These are phyloP conservation scores for Pythium insidiosum DNA, from an alignment of 352 stramenopile species.

Conservation along the genomic window DNA sequence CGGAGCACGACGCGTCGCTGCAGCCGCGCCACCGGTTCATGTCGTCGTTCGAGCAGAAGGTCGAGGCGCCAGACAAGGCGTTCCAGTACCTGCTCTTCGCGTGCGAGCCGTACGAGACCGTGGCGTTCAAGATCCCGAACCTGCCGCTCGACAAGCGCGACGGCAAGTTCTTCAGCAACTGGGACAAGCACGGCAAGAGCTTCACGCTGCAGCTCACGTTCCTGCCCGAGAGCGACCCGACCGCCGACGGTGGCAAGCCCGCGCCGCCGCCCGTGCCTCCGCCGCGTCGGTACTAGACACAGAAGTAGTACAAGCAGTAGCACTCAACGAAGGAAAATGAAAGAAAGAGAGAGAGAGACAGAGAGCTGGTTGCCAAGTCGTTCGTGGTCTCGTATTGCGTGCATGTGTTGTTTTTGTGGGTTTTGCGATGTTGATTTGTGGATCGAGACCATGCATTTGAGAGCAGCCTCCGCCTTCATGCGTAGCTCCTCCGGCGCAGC, in stretches of 20 bases:
- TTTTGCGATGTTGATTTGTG: too few species aligned
- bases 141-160: conserved; percentile 92
- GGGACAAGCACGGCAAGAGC: conserved; percentile 93
- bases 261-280: conserved; percentile 50
- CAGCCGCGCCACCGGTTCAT: conserved; percentile 99
- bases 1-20: conserved; percentile 89
- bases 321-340: neutral
- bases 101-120: conserved; percentile 98
- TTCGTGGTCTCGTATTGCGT: too few species aligned
- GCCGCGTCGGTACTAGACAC: conserved; percentile 2
- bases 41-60: conserved; percentile 98
- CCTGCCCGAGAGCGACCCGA: conserved; percentile 15
- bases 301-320: conserved; percentile 24
- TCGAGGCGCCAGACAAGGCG: conserved; percentile 94
- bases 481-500: too few species aligned
- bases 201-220: conserved; percentile 91
- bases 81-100: conserved; percentile 98
- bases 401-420: too few species aligned
- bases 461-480: too few species aligned
- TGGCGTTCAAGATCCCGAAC: conserved; percentile 99
- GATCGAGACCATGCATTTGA: too few species aligned
- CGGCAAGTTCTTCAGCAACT: conserved; percentile 96
- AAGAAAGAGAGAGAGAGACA: too few species aligned
- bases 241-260: conserved; percentile 21
- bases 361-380: too few species aligned